These are phyloP conservation scores for Fragilariopsis cylindrus DNA, from an alignment of 108 stramenopile genomes.

Conservation along the genomic window DNA sequence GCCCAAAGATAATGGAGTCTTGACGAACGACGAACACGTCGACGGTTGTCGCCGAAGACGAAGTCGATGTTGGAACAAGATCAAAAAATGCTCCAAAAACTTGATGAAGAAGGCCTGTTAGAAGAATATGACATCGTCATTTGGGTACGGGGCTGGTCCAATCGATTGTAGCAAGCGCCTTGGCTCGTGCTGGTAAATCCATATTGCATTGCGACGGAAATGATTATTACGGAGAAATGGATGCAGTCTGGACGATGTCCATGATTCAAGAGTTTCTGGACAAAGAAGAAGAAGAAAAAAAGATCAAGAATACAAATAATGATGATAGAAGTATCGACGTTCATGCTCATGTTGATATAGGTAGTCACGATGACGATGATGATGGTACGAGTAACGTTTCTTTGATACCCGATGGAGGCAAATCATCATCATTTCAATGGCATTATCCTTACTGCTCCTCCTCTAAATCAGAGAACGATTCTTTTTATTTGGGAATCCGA, in stretches of 20 bases:
- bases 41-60: background rate
- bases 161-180: conserved; percentile 74
- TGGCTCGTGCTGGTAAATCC: conserved; percentile 69
- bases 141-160: conserved; percentile 80
- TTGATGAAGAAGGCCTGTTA: conserved; percentile 43
- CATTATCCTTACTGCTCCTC: conserved; percentile 9
- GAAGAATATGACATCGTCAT: conserved; percentile 70
- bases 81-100: background rate
- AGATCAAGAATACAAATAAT: background rate
- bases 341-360: background rate
- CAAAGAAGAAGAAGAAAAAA: conserved; percentile 12
- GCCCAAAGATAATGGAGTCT: too few relatives aligned
- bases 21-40: too few relatives aligned
- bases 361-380: background rate
- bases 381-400: background rate
- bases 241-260: conserved; percentile 59
- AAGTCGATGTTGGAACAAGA: background rate
- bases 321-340: too few relatives aligned
- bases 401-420: conserved; percentile 24
- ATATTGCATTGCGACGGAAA: conserved; percentile 79
- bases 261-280: conserved; percentile 38
- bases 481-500: conserved; percentile 18
- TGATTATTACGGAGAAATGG: conserved; percentile 80
- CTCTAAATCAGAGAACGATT: background rate
- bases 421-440: conserved; percentile 5